Conservation (phyloP, 2,329 filamentous ascomycete species). For the Sarocladium strictum region DNA sequence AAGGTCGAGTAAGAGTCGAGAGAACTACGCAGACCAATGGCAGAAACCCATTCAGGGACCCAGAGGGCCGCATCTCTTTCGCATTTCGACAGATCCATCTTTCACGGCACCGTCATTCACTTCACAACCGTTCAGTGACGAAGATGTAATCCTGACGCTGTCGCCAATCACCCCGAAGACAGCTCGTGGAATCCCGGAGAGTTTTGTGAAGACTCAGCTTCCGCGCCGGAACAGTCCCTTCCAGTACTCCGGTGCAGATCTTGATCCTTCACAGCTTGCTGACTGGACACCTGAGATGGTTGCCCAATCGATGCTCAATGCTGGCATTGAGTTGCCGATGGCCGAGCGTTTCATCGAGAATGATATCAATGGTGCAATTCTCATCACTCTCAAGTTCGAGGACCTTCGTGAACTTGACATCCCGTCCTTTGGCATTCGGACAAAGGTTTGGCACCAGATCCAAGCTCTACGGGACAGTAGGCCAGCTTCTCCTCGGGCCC, state of each 20-base stretch:
- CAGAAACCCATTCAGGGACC: conserved; percentile 70
- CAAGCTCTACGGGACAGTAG: conserved; percentile 57
- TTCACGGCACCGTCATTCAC: conserved; percentile 14
- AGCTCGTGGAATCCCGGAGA: conserved; percentile 27
- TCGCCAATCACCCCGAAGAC: conserved; percentile 69
- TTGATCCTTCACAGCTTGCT: conserved; percentile 54
- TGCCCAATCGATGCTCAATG: conserved; percentile 79
- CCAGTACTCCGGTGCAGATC: conserved; percentile 48
- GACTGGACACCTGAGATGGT: conserved; percentile 72
- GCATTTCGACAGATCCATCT: conserved; percentile 49
- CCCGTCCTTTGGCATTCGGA: conserved; percentile 73
- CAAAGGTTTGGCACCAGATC: conserved; percentile 75
- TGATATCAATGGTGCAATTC: conserved; percentile 82
- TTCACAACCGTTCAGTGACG: conserved; percentile 24
- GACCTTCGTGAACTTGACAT: conserved; percentile 79
- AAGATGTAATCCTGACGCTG: conserved; percentile 55
- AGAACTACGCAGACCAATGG: conserved; percentile 55
- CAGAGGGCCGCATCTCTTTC: conserved; percentile 80
- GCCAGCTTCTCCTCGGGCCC: conserved; percentile 43
- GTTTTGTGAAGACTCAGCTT: conserved; percentile 18
- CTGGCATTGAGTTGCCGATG: conserved; percentile 69
- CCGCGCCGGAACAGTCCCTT: conserved; percentile 44
- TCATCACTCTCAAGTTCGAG: conserved; percentile 88
- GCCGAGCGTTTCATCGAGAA: conserved; percentile 85
- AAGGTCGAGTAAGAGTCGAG: conserved; percentile 55